Evolutionary conservation across 139 green algal genomes (phyloP), one percentile per base, ranked within the genome.

Genomic region (Asterochloris sp.): DNA sequence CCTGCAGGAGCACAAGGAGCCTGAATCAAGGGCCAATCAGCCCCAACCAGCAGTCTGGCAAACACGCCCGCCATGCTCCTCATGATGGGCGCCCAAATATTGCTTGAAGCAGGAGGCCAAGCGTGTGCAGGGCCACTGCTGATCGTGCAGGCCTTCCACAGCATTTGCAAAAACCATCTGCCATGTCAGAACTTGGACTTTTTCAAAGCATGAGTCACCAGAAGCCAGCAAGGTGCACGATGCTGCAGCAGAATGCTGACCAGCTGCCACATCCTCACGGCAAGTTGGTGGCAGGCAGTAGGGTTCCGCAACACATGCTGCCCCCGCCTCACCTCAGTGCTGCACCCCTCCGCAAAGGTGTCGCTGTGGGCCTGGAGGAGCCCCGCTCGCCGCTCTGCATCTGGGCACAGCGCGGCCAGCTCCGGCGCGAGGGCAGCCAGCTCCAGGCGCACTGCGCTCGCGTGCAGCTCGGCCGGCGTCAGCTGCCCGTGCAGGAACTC

Each of bases 371-470:
- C 90, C 9, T 73, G 80, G 66, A 96, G 78, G 78, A 96, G 91
- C 79, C 84, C 84, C 6, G 66, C 67, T 1, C 88, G 84, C 84
- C 90, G 90, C 15, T 67, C 73, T 10, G 82, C 73, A 68, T 92
- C 87, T 0, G 91, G 91, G 76, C 88, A 92, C 61, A 95, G 90
- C 19, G 91, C 87, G 10, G 92, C 91, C 17, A 95, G 87, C 83
- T 96, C 88, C 0, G 92, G 84, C 28, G 91, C 85, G 10, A 96
- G 61, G 17, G 28, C 29, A 19, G 89, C 80, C 61, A 96, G 86
- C 6, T 90, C 90, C 74, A 96, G 82, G 21, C 69, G 60, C 10
- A 78, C 83, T 60, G 92, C 85, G 47, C 84, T 71, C 10, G 73
- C 62, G 47, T 95, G 90, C 82, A 91, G 94, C 63, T 83, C 74